Conservation (phyloP, 805 yeast species). For the Nakazawaea wickerhamii region DNA sequence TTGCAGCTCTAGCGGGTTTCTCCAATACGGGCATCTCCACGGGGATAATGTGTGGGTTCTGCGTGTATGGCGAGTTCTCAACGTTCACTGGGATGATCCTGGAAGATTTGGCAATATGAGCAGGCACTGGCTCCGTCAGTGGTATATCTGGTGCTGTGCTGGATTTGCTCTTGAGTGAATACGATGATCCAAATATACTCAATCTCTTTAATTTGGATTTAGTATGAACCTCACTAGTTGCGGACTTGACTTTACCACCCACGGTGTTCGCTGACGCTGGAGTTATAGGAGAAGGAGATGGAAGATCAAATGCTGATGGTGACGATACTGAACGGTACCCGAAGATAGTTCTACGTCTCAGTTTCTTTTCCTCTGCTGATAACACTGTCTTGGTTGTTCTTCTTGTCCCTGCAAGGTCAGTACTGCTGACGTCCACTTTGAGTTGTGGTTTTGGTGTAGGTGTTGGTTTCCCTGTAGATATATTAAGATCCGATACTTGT, state of each 20-base stretch:
- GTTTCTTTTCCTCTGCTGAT: conserved; percentile 17
- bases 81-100: background rate
- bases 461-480: background rate
- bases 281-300: background rate
- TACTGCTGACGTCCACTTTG: conserved; percentile 7
- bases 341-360: conserved; percentile 22
- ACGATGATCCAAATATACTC: conserved; percentile 4
- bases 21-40: background rate
- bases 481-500: conserved; percentile 12
- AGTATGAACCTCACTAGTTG: background rate
- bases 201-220: conserved; percentile 6
- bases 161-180: conserved; percentile 1
- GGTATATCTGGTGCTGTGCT: background rate
- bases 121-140: background rate
- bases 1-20: background rate
- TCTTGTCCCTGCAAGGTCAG: background rate
- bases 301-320: background rate
- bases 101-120: background rate
- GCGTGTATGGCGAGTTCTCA: background rate
- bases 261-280: background rate
- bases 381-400: conserved; percentile 13
- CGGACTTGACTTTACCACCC: background rate
- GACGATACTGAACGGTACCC: conserved; percentile 24
- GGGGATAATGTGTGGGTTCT: background rate
- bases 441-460: conserved; percentile 11